Conservation (phyloP, 331 rosid genomes). For the Phaseolus coccineus region DNA sequence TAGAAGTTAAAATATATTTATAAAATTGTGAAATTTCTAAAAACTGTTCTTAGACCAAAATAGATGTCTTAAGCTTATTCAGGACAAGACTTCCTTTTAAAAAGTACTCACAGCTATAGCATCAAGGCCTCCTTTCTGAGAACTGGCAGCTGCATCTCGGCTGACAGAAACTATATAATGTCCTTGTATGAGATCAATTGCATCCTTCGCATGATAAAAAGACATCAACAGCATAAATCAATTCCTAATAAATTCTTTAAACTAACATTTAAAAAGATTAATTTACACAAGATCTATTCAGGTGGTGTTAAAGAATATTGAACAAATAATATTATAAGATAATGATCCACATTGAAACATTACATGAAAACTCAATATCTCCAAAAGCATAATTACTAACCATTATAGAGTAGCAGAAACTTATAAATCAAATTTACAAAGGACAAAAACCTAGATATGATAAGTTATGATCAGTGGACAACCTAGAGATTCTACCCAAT, state of each 20-base stretch:
- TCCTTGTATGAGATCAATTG: constrained; percentile 98
- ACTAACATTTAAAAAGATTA: constrained; percentile 28
- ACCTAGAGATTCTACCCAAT: constrained; percentile 10
- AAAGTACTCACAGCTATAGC: constrained; percentile 88
- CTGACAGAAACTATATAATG: constrained; percentile 88
- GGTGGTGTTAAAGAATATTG: constrained; percentile 6
- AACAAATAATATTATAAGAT: constrained; percentile 13
- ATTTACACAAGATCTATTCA: constrained; percentile 28
- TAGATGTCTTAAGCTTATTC: constrained; percentile 38
- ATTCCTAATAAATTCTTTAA: constrained; percentile 23
- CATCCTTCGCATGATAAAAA: constrained; percentile 69
- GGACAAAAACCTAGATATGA: constrained; percentile 28
- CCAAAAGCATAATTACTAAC: constrained; percentile 32
- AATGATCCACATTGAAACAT: constrained; percentile 23
- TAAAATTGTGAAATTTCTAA: constrained; percentile 29
- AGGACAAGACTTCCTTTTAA: constrained; percentile 30
- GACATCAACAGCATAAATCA: constrained; percentile 38
- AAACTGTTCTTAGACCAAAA: constrained; percentile 24
- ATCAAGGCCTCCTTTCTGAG: constrained; percentile 92
- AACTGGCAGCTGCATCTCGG: constrained; percentile 68
- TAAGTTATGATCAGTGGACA: background rate
- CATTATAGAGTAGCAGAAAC: constrained; percentile 26
- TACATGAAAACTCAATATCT: constrained; percentile 33
- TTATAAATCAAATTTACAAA: constrained; percentile 36
- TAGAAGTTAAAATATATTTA: constrained; percentile 22